A percentile compares a stretch with the other conserved stretches of the same genome.
Evolutionary conservation across 2,329 filamentous ascomycete species (phyloP).

Genomic region (Penicillium paneum): DNA sequence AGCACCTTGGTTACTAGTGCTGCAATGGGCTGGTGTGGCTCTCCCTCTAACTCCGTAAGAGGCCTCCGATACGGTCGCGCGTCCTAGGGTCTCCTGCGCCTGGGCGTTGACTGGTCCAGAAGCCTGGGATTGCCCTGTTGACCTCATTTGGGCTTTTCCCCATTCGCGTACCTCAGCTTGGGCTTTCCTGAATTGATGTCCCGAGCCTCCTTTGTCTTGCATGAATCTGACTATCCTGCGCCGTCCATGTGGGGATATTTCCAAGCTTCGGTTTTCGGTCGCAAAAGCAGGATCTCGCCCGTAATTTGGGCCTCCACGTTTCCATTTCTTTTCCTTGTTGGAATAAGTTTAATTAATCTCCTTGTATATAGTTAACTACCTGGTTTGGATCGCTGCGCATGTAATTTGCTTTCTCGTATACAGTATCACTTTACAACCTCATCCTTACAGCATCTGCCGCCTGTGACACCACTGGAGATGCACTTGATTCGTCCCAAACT

Average conservation of each 20-base stretch:
- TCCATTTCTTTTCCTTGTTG: conserved; percentile 11
- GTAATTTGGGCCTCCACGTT: conserved; percentile 13
- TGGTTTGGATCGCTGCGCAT: neutral
- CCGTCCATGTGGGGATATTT: conserved; percentile 21
- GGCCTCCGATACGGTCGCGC: conserved; percentile 29
- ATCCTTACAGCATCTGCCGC: conserved; percentile 4
- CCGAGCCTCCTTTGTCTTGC: conserved; percentile 23
- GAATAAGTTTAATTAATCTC: neutral
- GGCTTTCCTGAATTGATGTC: conserved; percentile 6
- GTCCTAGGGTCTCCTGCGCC: conserved; percentile 25
- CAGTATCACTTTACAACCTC: conserved; percentile 7
- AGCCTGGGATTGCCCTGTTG: conserved; percentile 25
- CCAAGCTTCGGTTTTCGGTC: conserved; percentile 2
- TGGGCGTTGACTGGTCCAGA: conserved; percentile 28
- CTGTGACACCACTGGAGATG: conserved; percentile 13
- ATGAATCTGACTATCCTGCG: conserved; percentile 16
- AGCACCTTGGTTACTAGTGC: conserved; percentile 17
- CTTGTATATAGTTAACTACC: too few species aligned
- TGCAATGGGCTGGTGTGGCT: conserved; percentile 16
- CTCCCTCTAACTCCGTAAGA: conserved; percentile 9
- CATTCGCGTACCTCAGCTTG: conserved; percentile 19
- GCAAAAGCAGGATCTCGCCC: conserved; percentile 23
- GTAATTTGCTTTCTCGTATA: neutral
- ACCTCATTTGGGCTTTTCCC: conserved; percentile 17
- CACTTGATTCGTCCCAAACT: conserved; percentile 11